phyloP scores from a whole-genome alignment of 805 yeast species.

The Torulaspora delbrueckii region DNA sequence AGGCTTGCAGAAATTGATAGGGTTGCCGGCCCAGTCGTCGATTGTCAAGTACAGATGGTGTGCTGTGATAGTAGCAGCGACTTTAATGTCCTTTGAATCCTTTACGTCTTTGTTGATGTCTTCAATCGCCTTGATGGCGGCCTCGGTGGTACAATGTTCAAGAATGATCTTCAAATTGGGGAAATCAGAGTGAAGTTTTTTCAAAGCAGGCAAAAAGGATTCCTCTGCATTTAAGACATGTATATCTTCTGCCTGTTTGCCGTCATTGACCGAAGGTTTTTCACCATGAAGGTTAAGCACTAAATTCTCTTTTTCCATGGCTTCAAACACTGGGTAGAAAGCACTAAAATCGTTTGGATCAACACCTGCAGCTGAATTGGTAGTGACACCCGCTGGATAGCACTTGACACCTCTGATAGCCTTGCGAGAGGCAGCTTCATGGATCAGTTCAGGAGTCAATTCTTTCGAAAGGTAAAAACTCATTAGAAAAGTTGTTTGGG shows the following conservation, averaged over 20 bases:
- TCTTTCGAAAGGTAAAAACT: conserved; percentile 75
- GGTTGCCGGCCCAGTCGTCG: conserved; percentile 96
- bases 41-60: conserved; percentile 87
- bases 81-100: conserved; percentile 44
- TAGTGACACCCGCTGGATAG: conserved; percentile 99
- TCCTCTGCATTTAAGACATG: conserved; percentile 94
- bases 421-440: conserved; percentile 64
- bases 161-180: conserved; percentile 82
- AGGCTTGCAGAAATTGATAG: conserved; percentile 94
- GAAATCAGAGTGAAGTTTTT: conserved; percentile 70
- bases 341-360: conserved; percentile 85
- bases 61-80: conserved; percentile 92
- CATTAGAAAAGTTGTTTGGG: conserved; percentile 86
- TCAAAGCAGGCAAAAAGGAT: conserved; percentile 81
- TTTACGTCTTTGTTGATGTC: conserved; percentile 48
- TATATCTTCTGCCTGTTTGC: conserved; percentile 55
- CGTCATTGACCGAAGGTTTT: conserved; percentile 61
- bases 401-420: conserved; percentile 87
- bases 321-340: conserved; percentile 85
- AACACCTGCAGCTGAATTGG: conserved; percentile 88
- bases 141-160: conserved; percentile 92
- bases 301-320: conserved; percentile 72
- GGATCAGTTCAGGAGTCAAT: conserved; percentile 80
- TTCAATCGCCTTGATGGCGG: conserved; percentile 74
- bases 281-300: conserved; percentile 94